Conservation (phyloP, 75 land plant genomes). For the Selaginella moellendorffii region DNA sequence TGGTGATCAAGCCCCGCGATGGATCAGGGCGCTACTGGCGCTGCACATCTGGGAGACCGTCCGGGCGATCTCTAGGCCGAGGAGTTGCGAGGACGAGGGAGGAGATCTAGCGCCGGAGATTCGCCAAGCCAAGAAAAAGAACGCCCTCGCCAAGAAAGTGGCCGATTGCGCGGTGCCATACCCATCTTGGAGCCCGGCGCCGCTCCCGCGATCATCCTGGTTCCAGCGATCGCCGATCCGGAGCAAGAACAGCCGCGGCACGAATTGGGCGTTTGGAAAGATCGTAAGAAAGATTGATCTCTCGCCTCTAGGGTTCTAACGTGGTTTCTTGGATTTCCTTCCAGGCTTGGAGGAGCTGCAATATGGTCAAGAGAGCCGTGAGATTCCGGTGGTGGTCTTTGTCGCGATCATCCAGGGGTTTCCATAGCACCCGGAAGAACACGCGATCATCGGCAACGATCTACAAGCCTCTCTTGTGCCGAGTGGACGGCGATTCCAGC, state of each 20-base stretch:
- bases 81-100: too few relatives aligned
- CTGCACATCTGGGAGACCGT: background rate
- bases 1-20: background rate
- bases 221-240: too few relatives aligned
- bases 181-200: background rate
- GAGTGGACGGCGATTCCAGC: background rate
- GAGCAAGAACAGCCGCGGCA: too few relatives aligned
- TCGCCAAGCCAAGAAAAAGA: background rate
- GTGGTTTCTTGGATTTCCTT: background rate
- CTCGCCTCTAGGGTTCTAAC: background rate
- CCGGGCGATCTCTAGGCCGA: background rate
- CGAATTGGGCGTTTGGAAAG: background rate
- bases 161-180: background rate
- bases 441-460: background rate
- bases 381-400: background rate
- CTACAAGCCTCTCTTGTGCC: background rate
- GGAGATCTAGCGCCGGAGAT: too few relatives aligned
- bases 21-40: background rate
- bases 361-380: background rate
- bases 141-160: background rate
- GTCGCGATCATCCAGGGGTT: too few relatives aligned
- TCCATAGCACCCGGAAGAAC: background rate
- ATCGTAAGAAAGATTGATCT: background rate
- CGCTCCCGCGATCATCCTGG: background rate
- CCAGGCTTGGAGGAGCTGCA: background rate